Evolutionary conservation across 1,284 basidiomycete genomes (phyloP), one percentile per base, ranked within the genome.

Genomic region (Apiotrichum siamense): DNA sequence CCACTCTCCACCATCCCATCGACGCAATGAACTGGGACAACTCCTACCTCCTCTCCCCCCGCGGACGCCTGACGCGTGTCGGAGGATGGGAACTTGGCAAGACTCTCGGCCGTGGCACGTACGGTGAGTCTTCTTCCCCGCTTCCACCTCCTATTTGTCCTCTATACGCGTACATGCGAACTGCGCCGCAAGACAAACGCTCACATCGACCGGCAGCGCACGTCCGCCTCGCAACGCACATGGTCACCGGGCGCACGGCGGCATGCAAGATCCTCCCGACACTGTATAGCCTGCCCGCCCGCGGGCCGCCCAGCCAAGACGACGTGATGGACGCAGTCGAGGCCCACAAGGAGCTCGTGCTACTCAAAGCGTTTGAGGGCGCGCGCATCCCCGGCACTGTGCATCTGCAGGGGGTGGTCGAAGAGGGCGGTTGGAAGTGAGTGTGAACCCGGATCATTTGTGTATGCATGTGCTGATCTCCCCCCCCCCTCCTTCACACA

Each of bases 241-340:
- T 50, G 13, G 13, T 38, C n/a, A 65, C 60, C 15, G 66, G 69
- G 3, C 60, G 64, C 21, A 40, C 62, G 36, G 66, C 66, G 5
- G 73, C 73, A 2, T 73, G 71, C 65, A 75, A 75, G 58, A 75
- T 75, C 48, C 61, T 75, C 1, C 73, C 73, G 1, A 60, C 72
- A 2, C 60, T 73, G 1, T 59, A 66, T 50, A 40, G 47, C n/a
- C 37, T 42, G 7, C 45, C 35, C 0, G 41, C 17, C 27, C 31
- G n/a, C 23, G 36, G 36, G 17, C 40, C 26, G n/a, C 25, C 58
- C 6, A 56, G 54, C 3, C 60, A 58, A 11, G 64, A 72, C 47
- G 53, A 66, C 36, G 59, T 59, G 3, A 37, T 69, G 18, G 73
- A 73, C 51, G 73, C 73, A 0, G 49, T 69, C 5, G 72, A 73